Conservation (phyloP, 163 green algal genomes). For the Scenedesmus sp. region DNA sequence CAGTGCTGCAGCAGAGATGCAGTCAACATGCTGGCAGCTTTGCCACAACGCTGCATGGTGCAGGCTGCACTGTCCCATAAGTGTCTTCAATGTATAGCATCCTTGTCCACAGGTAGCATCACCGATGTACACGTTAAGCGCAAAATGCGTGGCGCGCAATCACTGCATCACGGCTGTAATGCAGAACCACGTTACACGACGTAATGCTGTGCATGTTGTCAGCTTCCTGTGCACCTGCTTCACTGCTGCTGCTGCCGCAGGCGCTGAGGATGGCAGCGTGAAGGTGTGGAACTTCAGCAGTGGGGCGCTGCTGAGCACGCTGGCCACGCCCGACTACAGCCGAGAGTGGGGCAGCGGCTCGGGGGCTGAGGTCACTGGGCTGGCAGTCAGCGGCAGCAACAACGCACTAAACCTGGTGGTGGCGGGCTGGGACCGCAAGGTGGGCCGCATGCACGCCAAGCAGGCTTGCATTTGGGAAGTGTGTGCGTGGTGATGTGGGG, state of each 20-base stretch:
- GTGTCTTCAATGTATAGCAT: neutral
- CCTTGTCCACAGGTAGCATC: neutral
- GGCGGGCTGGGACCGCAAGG: conserved; percentile 42
- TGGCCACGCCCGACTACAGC: conserved; percentile 7
- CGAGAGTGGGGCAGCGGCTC: conserved; percentile 18
- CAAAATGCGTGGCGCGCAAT: no score
- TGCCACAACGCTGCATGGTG: neutral
- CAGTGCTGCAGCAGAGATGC: neutral
- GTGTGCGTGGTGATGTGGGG: neutral
- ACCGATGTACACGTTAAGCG: neutral
- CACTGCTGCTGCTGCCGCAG: neutral
- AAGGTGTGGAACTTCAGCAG: conserved; percentile 50
- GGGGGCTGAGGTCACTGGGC: conserved; percentile 37
- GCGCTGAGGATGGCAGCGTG: conserved; percentile 39
- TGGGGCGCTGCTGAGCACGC: conserved; percentile 33
- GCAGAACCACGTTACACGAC: neutral
- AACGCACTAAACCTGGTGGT: neutral
- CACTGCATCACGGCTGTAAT: neutral
- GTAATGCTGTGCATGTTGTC: neutral
- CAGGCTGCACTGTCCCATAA: neutral
- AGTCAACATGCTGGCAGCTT: neutral
- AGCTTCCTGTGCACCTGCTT: neutral
- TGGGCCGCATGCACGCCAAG: neutral
- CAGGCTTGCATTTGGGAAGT: neutral
- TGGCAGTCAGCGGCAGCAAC: conserved; percentile 23